Evolutionary conservation across 1,284 basidiomycete genomes (phyloP).

Genomic region (Leccinum solheimii): DNA sequence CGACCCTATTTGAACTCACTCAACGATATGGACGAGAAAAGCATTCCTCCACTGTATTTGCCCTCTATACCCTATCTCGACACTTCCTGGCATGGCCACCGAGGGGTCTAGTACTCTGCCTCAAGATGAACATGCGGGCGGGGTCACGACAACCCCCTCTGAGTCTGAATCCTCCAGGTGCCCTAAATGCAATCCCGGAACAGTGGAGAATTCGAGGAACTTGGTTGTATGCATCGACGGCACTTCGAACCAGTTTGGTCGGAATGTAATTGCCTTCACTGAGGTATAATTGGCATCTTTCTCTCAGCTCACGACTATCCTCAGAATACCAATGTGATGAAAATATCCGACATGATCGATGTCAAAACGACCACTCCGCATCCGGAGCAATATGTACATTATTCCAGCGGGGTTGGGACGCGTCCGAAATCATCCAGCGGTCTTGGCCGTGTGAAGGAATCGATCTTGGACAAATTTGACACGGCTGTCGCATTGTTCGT

Average conservation of each 20-base stretch:
- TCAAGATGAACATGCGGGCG: constrained; percentile 12
- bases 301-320: constrained; percentile 5
- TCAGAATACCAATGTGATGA: constrained; percentile 40
- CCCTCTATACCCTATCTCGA: not conserved
- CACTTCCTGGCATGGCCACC: not conserved
- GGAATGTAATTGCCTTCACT: constrained; percentile 17
- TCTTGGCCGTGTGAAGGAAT: constrained; percentile 13
- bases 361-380: constrained; percentile 5
- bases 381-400: constrained; percentile 34
- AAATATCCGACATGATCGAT: constrained; percentile 32
- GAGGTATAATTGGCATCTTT: not conserved
- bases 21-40: not conserved
- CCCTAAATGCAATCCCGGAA: too few species aligned
- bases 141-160: too few species aligned
- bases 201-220: constrained; percentile 1
- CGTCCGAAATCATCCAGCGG: too few species aligned
- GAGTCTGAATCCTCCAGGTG: too few species aligned
- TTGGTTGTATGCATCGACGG: constrained; percentile 34
- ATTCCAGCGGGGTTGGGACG: constrained; percentile 40
- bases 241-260: constrained; percentile 32
- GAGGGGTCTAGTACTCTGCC: not conserved
- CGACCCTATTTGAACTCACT: constrained; percentile 10
- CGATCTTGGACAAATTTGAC: constrained; percentile 28
- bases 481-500: constrained; percentile 29
- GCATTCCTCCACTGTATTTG: not conserved